phyloP scores from a whole-genome alignment of 2,329 filamentous ascomycete species.

The Calonectria hongkongensis region DNA sequence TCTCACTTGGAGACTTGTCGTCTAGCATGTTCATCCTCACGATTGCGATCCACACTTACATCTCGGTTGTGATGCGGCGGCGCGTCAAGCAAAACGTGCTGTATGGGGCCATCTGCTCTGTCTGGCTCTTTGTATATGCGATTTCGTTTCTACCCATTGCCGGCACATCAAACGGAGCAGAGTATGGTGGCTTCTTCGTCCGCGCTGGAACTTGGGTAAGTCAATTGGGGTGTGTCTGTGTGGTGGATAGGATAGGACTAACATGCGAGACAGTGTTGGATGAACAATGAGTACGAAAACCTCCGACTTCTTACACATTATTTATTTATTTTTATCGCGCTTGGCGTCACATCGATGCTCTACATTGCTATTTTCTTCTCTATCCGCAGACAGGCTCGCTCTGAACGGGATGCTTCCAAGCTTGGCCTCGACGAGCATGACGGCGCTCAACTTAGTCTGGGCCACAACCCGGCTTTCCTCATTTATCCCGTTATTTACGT shows the following conservation, averaged over 20 bases:
- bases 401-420: slow-evolving; percentile 24
- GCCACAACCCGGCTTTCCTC: slow-evolving; percentile 73
- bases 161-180: slow-evolving; percentile 64
- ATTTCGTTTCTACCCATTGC: slow-evolving; percentile 72
- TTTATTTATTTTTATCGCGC: slow-evolving; percentile 75
- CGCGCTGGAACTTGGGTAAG: slow-evolving; percentile 78
- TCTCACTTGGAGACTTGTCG: slow-evolving; percentile 79
- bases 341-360: slow-evolving; percentile 61
- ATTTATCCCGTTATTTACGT: slow-evolving; percentile 82
- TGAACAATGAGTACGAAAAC: slow-evolving; percentile 71
- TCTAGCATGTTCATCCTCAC: slow-evolving; percentile 80
- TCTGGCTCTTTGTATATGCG: slow-evolving; percentile 77
- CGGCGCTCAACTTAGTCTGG: slow-evolving; percentile 44
- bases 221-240: slow-evolving; percentile 28
- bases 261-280: slow-evolving; percentile 73
- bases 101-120: slow-evolving; percentile 65
- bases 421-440: slow-evolving; percentile 36
- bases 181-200: slow-evolving; percentile 73
- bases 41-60: slow-evolving; percentile 81
- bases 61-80: slow-evolving; percentile 75
- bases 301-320: slow-evolving; percentile 78
- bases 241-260: slow-evolving; percentile 23
- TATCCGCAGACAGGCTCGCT: slow-evolving; percentile 56
- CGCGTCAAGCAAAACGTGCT: slow-evolving; percentile 71
- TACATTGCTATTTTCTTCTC: slow-evolving; percentile 65